Conservation (phyloP, 331 rosid genomes). For the Phaseolus coccineus region DNA sequence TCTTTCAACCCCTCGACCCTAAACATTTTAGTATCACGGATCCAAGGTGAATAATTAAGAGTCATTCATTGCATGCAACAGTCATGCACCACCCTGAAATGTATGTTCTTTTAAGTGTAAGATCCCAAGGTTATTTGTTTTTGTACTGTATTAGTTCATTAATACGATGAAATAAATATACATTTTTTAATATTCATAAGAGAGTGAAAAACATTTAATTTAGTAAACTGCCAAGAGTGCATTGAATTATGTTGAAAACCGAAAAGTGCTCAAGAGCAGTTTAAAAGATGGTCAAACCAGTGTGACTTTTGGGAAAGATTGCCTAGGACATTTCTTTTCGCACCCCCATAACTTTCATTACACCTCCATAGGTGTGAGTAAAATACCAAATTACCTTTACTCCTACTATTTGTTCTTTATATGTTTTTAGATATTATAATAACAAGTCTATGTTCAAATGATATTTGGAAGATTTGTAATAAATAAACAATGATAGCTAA, state of each 20-base stretch:
- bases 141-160: background rate
- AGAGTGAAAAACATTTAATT: background rate
- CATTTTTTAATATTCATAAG: background rate
- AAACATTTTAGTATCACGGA: constrained; percentile 32
- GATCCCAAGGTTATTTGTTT: background rate
- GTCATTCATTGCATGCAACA: background rate
- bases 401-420: no score
- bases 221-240: background rate
- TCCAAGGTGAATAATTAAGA: constrained; percentile 26
- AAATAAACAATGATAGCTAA: background rate
- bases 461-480: background rate
- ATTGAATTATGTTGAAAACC: background rate
- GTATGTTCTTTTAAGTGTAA: background rate
- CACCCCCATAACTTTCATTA: no score
- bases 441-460: no score
- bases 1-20: background rate
- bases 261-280: background rate
- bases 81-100: background rate
- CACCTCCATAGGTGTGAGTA: no score
- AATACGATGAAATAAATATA: background rate
- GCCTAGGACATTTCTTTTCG: no score
- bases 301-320: background rate
- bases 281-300: background rate
- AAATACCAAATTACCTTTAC: no score
- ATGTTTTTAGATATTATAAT: no score